Evolutionary conservation across 1,284 basidiomycete species (phyloP), one percentile per base, ranked within the genome.

Genomic region (Sporisorium exsertum): DNA sequence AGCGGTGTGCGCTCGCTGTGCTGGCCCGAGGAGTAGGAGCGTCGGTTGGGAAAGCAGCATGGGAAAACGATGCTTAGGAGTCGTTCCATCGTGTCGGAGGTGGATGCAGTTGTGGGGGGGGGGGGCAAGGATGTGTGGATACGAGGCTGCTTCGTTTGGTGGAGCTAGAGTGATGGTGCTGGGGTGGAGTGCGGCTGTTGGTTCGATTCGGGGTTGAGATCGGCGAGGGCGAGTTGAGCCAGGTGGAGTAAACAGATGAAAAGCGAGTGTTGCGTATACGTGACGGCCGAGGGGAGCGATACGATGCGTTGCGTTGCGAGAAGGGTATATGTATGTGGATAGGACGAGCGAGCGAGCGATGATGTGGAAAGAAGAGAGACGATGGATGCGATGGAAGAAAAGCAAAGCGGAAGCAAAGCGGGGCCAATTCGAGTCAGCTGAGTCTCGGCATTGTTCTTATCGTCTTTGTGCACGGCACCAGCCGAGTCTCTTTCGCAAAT

Each of bases 1-100:
- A 75, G 51, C 4, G 67, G 72, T 20, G 72, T 71, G 24, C 67
- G 58, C 27, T 73, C 71, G 32, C 57, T 60, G n/a, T 10, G 26
- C 3, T 58, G 50, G 3, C 24, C 52, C 7, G 49, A n/a, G 0
- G 59, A n/a, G 0, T 55, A 45, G 5, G 43, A 33, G 8, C 27
- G 47, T 0, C 66, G 72, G 22, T 22, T 10, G 10, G 59, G 27
- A 27, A 75, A 67, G 50, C 72, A 75, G 56, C 72, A 75, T 8
- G 63, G 57, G 24, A 75, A 70, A 26, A 75, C 29, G 27, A 26
- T 58, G 53, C 57, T 57, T 4, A 75, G 64, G 20, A 75, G 22
- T 7, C 40, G 52, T 37, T 75, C 63, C 67, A 75, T 75, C 13
- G 49, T 12, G 49, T 6, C n/a, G 40, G 18, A 4, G 5, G 18